Percentiles rank a stretch among this genome's conserved stretches.
Conservation (phyloP, 495 filamentous ascomycete species). For the Geoglossum glabrum region DNA sequence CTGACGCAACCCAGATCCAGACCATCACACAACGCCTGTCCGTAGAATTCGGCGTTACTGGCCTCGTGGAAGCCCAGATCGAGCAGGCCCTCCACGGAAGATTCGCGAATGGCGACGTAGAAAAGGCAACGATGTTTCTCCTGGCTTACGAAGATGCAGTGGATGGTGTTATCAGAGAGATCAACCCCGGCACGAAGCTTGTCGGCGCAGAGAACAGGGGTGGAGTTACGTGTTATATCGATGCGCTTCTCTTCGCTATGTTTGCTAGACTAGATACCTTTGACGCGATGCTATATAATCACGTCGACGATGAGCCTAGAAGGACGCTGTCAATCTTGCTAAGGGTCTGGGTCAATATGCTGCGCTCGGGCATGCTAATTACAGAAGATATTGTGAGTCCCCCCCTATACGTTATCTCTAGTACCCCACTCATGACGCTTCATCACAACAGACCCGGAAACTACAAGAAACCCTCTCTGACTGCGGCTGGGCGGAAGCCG, state of each 20-base stretch:
- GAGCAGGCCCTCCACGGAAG: slow-evolving; percentile 45
- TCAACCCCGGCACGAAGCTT: slow-evolving; percentile 47
- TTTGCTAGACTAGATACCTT: slow-evolving; percentile 78
- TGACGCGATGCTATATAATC: slow-evolving; percentile 68
- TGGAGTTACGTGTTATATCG: slow-evolving; percentile 77
- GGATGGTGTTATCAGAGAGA: slow-evolving; percentile 56
- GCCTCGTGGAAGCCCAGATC: slow-evolving; percentile 39
- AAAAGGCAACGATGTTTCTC: slow-evolving; percentile 58
- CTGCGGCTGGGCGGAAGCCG: slow-evolving; percentile 82
- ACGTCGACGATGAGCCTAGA: slow-evolving; percentile 46
- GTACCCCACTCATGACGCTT: not conserved
- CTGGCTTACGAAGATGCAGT: slow-evolving; percentile 57
- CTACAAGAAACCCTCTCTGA: slow-evolving; percentile 66
- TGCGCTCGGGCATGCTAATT: slow-evolving; percentile 69
- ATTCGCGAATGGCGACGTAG: slow-evolving; percentile 45
- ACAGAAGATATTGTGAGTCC: slow-evolving; percentile 59
- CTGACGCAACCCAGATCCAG: slow-evolving; percentile 26
- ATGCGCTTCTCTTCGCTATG: slow-evolving; percentile 90
- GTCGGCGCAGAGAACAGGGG: slow-evolving; percentile 74
- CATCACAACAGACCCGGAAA: slow-evolving; percentile 49
- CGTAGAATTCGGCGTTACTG: slow-evolving; percentile 30
- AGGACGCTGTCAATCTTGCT: slow-evolving; percentile 52
- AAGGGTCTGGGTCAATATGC: slow-evolving; percentile 81
- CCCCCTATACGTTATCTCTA: not conserved
- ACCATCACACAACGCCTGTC: slow-evolving; percentile 30